A percentile compares a stretch with the other conserved stretches of the same genome.
These are phyloP conservation scores for Psophocarpus tetragonolobus DNA, from an alignment of 306 rosid species.

Conservation along the genomic window DNA sequence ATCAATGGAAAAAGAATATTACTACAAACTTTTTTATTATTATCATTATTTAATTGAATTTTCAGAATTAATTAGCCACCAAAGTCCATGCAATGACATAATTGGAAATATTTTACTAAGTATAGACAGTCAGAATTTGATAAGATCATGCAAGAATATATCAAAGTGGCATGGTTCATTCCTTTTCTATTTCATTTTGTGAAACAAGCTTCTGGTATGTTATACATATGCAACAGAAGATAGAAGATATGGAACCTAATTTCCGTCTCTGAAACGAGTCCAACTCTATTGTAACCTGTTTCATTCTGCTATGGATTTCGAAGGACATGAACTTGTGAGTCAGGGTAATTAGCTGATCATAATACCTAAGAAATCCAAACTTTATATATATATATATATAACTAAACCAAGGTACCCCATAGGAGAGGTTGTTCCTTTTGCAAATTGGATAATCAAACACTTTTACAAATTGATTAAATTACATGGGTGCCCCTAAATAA, in stretches of 20 bases:
- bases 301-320: no score
- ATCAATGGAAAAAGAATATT: not conserved
- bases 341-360: not conserved
- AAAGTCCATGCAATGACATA: not conserved
- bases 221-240: not conserved
- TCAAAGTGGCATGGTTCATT: conserved; percentile 12
- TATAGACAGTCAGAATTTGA: not conserved
- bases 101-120: not conserved
- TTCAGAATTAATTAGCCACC: not conserved
- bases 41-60: not conserved
- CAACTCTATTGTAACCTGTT: not conserved
- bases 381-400: no score
- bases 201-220: not conserved
- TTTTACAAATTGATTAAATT: no score
- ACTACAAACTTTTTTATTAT: not conserved
- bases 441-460: no score
- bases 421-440: no score
- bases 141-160: conserved; percentile 8
- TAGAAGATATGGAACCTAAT: not conserved
- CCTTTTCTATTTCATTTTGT: not conserved
- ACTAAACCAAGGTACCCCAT: no score
- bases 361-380: not conserved
- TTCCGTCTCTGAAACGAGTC: no score
- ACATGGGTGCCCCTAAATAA: no score
- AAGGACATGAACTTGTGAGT: not conserved